These are phyloP conservation scores for Crithidia thermophila DNA, from an alignment of 208 protist species.

Conservation along the genomic window DNA sequence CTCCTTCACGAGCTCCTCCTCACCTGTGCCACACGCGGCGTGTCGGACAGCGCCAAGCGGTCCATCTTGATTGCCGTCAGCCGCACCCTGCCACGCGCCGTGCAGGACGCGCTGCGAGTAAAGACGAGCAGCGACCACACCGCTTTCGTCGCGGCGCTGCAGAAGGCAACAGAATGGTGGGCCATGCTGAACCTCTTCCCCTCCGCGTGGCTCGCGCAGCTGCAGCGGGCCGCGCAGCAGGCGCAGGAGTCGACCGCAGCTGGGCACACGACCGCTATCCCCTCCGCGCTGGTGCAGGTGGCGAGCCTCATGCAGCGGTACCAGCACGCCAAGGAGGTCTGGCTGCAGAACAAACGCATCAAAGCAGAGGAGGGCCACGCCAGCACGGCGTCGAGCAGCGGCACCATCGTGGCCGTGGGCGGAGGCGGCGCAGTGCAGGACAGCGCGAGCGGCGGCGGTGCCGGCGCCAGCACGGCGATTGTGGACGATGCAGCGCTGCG, in stretches of 20 bases:
- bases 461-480: constrained; percentile 8
- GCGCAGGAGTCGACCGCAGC: constrained; percentile 32
- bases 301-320: constrained; percentile 63
- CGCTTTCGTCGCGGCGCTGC: constrained; percentile 44
- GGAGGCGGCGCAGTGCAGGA: constrained; percentile 6
- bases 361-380: constrained; percentile 21
- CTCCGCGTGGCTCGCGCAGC: constrained; percentile 59
- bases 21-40: constrained; percentile 65
- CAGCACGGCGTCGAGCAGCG: neutral
- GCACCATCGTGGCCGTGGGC: neutral
- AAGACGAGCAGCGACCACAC: constrained; percentile 23
- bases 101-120: constrained; percentile 42
- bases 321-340: constrained; percentile 68
- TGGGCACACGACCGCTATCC: constrained; percentile 30
- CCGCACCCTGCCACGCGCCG: constrained; percentile 44
- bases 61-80: constrained; percentile 62
- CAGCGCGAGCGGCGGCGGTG: constrained; percentile 6
- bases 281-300: constrained; percentile 45
- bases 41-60: constrained; percentile 63
- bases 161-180: constrained; percentile 78
- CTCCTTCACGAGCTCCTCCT: constrained; percentile 88
- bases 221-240: constrained; percentile 36
- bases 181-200: constrained; percentile 80
- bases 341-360: constrained; percentile 31
- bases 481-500: constrained; percentile 40